These are phyloP conservation scores for Oenanthe sinensis DNA, from an alignment of 129 eudicot species.

Conservation along the genomic window DNA sequence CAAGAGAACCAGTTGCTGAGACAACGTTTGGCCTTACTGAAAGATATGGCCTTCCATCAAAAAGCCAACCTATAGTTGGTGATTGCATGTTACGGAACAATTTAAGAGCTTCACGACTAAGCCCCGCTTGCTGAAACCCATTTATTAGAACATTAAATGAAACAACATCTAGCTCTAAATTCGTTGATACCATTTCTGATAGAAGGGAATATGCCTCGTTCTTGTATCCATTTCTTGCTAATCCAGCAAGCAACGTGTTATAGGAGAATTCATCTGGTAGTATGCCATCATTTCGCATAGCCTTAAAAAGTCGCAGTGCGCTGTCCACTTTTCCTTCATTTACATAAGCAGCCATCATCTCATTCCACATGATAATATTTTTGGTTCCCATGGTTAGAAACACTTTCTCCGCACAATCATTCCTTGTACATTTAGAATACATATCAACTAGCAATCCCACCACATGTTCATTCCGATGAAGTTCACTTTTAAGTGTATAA, in stretches of 20 bases:
- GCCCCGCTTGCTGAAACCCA: constrained; percentile 25
- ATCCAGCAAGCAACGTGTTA: constrained; percentile 24
- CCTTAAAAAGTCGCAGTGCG: constrained; percentile 18
- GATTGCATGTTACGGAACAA: constrained; percentile 23
- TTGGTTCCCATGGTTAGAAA: constrained; percentile 17
- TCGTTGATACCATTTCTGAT: constrained; percentile 14
- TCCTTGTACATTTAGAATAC: constrained; percentile 30
- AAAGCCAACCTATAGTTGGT: background rate
- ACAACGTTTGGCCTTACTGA: constrained; percentile 17
- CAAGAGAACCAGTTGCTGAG: constrained; percentile 26
- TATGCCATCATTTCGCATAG: constrained; percentile 23
- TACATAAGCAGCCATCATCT: constrained; percentile 28
- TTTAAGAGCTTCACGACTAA: constrained; percentile 18
- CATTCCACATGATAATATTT: constrained; percentile 26
- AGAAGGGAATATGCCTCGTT: constrained; percentile 15
- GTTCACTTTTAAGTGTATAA: constrained; percentile 16
- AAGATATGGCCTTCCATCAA: background rate
- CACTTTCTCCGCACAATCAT: constrained; percentile 24
- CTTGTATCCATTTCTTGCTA: constrained; percentile 17
- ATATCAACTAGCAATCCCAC: constrained; percentile 23
- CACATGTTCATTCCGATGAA: constrained; percentile 9
- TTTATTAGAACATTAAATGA: constrained; percentile 18
- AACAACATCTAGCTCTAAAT: constrained; percentile 10
- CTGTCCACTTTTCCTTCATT: constrained; percentile 20
- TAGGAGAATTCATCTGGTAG: constrained; percentile 22